Percentiles rank a stretch among this genome's conserved stretches.
These are phyloP conservation scores for Sphenostylis stenocarpa DNA, from an alignment of 306 rosid genomes.

Conservation along the genomic window DNA sequence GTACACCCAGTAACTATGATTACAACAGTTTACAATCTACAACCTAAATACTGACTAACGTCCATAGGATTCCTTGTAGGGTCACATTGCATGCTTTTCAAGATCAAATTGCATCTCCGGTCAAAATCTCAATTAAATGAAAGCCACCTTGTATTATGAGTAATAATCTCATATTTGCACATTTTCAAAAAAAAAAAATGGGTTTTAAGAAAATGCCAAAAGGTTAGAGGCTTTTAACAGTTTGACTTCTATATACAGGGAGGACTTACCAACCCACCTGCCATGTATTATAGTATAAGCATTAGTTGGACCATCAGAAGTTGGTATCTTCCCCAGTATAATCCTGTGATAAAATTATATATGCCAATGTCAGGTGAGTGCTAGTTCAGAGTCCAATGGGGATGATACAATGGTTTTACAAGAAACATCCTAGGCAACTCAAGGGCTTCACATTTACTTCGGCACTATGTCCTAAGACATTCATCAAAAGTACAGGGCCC, in stretches of 20 bases:
- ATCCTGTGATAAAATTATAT: constrained; percentile 90
- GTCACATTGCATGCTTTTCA: background rate
- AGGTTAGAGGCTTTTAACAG: constrained; percentile 40
- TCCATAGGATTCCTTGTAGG: background rate
- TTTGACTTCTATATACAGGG: constrained; percentile 41
- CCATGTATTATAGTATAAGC: constrained; percentile 82
- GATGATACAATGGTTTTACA: constrained; percentile 58
- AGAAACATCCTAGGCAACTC: constrained; percentile 35
- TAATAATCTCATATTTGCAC: background rate
- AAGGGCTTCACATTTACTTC: constrained; percentile 13
- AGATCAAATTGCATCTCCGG: background rate
- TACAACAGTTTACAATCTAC: constrained; percentile 15
- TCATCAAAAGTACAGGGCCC: background rate
- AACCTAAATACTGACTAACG: constrained; percentile 4
- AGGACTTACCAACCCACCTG: constrained; percentile 97
- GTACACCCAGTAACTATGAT: constrained; percentile 7
- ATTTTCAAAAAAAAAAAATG: constrained; percentile 11
- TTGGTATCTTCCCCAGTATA: constrained; percentile 84
- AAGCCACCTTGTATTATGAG: background rate
- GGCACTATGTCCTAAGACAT: constrained; percentile 6
- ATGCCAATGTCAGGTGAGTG: constrained; percentile 69
- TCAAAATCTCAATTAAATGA: background rate
- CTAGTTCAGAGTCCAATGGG: constrained; percentile 52
- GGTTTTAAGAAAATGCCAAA: constrained; percentile 40
- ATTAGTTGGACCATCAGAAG: constrained; percentile 85